These are phyloP conservation scores for Alternaria dauci DNA, from an alignment of 2,329 filamentous ascomycete species.

Conservation along the genomic window DNA sequence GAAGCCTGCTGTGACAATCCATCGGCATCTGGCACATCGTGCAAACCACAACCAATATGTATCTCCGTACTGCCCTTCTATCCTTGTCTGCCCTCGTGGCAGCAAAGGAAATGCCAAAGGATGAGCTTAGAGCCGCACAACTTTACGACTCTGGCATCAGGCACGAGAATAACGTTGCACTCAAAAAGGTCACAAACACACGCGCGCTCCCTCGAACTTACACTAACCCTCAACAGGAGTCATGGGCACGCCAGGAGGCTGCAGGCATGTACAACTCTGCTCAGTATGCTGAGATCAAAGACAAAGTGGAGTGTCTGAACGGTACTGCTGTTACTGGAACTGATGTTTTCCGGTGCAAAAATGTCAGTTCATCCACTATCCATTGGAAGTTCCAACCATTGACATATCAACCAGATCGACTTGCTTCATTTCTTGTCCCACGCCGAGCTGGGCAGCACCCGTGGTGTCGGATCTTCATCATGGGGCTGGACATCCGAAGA, in stretches of 20 bases:
- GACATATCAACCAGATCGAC: slow-evolving; percentile 53
- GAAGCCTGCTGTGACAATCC: not conserved
- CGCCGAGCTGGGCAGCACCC: slow-evolving; percentile 60
- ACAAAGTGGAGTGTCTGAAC: slow-evolving; percentile 47
- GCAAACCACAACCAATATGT: slow-evolving; percentile 33
- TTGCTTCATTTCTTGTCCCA: slow-evolving; percentile 66
- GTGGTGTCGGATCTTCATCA: slow-evolving; percentile 56
- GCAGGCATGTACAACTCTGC: slow-evolving; percentile 45
- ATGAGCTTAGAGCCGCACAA: slow-evolving; percentile 44
- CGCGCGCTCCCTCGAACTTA: not conserved
- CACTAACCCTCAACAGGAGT: slow-evolving; percentile 45
- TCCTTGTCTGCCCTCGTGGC: slow-evolving; percentile 46
- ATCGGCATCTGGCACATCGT: slow-evolving; percentile 9
- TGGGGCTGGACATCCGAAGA: slow-evolving; percentile 64
- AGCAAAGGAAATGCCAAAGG: slow-evolving; percentile 47
- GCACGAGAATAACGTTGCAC: slow-evolving; percentile 48
- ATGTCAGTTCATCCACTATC: not conserved
- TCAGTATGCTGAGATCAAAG: slow-evolving; percentile 47
- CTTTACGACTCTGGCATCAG: slow-evolving; percentile 53
- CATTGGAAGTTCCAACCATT: not conserved
- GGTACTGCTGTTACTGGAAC: slow-evolving; percentile 47
- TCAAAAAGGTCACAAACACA: slow-evolving; percentile 40
- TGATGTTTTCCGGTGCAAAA: slow-evolving; percentile 51
- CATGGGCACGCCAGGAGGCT: slow-evolving; percentile 47
- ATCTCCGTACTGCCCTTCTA: slow-evolving; percentile 38